Conservation (phyloP, 495 filamentous ascomycete genomes). For the Hapsidospora chrysogenum region DNA sequence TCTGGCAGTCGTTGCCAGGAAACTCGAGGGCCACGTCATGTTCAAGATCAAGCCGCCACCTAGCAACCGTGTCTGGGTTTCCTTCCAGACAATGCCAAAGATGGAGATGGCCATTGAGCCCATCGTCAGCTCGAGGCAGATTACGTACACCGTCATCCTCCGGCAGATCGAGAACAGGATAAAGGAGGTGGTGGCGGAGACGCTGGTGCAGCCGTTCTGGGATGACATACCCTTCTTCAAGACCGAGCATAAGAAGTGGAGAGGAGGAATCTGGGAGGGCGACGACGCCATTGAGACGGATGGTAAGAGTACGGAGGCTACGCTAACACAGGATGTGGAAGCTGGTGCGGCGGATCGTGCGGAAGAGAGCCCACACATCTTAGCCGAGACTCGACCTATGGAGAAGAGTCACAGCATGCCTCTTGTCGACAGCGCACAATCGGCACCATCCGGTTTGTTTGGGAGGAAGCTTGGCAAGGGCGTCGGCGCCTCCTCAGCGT, state of each 20-base stretch:
- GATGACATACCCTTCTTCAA: constrained; percentile 84
- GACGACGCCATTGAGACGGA: constrained; percentile 25
- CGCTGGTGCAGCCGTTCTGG: constrained; percentile 86
- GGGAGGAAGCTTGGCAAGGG: constrained; percentile 19
- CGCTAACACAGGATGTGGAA: constrained; percentile 41
- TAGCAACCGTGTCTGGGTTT: constrained; percentile 87
- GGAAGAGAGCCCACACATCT: constrained; percentile 11
- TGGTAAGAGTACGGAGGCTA: constrained; percentile 18
- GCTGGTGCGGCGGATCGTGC: constrained; percentile 29
- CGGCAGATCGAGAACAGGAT: constrained; percentile 89
- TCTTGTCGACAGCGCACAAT: constrained; percentile 9
- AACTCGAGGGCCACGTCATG: constrained; percentile 68
- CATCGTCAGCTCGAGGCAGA: constrained; percentile 86
- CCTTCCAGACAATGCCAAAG: constrained; percentile 80
- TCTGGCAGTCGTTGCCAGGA: constrained; percentile 71
- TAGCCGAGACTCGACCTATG: constrained; percentile 25
- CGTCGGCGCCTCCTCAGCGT: constrained; percentile 8
- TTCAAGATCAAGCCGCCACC: constrained; percentile 87
- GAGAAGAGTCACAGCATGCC: constrained; percentile 45
- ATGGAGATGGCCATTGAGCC: constrained; percentile 88
- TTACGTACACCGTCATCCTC: constrained; percentile 82
- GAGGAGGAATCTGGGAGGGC: constrained; percentile 78
- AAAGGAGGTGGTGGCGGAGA: constrained; percentile 82
- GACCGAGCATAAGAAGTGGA: constrained; percentile 55
- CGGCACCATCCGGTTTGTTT: constrained; percentile 18